Conservation (phyloP, 345 rosid species). For the Tarenaya hassleriana region DNA sequence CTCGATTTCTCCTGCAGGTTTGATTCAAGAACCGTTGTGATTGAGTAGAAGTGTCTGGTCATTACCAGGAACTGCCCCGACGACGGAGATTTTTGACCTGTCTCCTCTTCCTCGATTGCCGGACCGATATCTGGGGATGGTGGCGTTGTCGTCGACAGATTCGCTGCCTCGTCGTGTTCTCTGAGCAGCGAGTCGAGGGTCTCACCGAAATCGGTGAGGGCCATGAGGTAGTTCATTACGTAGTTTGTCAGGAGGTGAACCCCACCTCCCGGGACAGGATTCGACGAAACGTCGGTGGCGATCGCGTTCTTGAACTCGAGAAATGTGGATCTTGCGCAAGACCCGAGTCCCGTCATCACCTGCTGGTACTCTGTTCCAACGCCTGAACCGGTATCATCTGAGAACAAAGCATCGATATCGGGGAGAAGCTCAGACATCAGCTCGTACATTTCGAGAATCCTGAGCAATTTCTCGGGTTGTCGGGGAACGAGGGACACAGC, state of each 20-base stretch:
- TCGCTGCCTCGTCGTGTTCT: constrained; percentile 34
- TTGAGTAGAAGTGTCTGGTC: constrained; percentile 46
- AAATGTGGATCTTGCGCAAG: constrained; percentile 54
- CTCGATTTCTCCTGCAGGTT: constrained; percentile 63
- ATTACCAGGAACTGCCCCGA: constrained; percentile 28
- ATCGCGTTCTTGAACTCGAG: constrained; percentile 67
- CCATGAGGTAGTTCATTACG: constrained; percentile 73
- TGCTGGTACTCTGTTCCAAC: constrained; percentile 52
- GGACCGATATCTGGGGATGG: constrained; percentile 31
- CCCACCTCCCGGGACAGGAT: constrained; percentile 66
- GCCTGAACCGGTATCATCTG: constrained; percentile 40
- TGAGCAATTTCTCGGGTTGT: constrained; percentile 61
- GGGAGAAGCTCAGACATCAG: constrained; percentile 55
- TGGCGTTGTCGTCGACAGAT: constrained; percentile 23
- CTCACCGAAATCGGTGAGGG: constrained; percentile 56
- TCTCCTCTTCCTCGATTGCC: constrained; percentile 38
- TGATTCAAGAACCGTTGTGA: constrained; percentile 55
- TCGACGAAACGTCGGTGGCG: constrained; percentile 45
- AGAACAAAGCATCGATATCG: constrained; percentile 50
- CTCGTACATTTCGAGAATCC: constrained; percentile 84
- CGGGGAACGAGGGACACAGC: constrained; percentile 79
- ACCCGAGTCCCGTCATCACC: constrained; percentile 56
- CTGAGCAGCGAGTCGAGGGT: constrained; percentile 58
- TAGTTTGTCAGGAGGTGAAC: constrained; percentile 69
- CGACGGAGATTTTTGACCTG: constrained; percentile 25